Conservation (phyloP, 1,284 basidiomycete genomes). For the Cutaneotrichosporon dermatis region DNA sequence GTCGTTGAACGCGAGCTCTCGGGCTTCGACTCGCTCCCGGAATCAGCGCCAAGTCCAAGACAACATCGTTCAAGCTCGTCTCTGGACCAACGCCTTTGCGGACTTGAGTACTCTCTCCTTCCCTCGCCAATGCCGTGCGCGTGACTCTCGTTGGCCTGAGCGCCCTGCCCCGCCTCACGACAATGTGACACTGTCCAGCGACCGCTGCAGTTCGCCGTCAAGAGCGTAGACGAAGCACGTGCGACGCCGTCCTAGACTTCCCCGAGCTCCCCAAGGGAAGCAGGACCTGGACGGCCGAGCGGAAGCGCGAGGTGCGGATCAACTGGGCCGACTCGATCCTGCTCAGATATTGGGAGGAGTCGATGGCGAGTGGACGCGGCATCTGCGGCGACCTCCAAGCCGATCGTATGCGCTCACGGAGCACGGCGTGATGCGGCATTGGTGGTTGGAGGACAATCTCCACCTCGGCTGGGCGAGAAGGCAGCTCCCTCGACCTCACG, state of each 20-base stretch:
- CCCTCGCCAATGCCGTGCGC: conserved; percentile 40
- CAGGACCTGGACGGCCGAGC: conserved; percentile 22
- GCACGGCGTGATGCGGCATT: conserved; percentile 43
- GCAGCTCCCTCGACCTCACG: conserved; percentile 48
- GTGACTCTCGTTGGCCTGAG: conserved; percentile 40
- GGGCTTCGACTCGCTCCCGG: conserved; percentile 9
- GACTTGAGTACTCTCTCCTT: conserved; percentile 44
- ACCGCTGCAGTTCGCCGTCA: conserved; percentile 28
- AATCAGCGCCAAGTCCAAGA: neutral
- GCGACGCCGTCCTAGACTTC: conserved; percentile 29
- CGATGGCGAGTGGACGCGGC: conserved; percentile 24
- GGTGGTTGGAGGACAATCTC: conserved; percentile 37
- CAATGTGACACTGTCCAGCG: conserved; percentile 39
- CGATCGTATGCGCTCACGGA: conserved; percentile 48
- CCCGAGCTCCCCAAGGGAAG: conserved; percentile 22
- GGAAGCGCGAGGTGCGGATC: conserved; percentile 28
- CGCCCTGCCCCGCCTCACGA: conserved; percentile 46
- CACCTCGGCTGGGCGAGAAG: conserved; percentile 51
- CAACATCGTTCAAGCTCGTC: conserved; percentile 22
- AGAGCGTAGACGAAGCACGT: conserved; percentile 20
- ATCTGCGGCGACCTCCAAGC: conserved; percentile 43
- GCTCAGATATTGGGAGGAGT: conserved; percentile 34
- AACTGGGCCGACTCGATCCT: conserved; percentile 36
- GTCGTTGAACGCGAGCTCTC: conserved; percentile 27
- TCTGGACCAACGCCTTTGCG: conserved; percentile 20